These are phyloP conservation scores for Pythium utonaiense DNA, from an alignment of 352 stramenopile species.

Conservation along the genomic window DNA sequence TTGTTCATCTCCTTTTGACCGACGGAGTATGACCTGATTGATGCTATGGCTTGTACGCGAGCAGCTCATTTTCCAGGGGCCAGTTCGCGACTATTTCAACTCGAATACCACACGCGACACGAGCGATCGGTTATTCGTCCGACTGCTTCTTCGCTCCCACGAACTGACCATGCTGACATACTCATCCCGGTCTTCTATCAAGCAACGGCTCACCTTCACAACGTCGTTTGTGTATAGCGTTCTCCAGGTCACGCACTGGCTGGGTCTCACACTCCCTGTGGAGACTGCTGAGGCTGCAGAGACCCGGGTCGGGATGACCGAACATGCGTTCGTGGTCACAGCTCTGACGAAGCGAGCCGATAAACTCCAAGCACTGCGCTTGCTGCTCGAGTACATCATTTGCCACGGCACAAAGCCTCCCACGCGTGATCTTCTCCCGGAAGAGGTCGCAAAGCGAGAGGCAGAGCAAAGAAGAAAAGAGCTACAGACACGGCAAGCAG, in stretches of 20 bases:
- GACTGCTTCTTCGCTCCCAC: constrained; percentile 31
- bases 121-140: constrained; percentile 20
- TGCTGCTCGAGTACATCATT: constrained; percentile 38
- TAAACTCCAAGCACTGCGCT: constrained; percentile 18
- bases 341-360: not conserved
- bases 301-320: not conserved
- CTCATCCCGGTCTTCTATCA: constrained; percentile 26
- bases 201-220: constrained; percentile 35
- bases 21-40: no score
- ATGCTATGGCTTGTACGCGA: not conserved
- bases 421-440: constrained; percentile 36
- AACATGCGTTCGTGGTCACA: not conserved
- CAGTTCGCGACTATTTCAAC: constrained; percentile 1
- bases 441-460: constrained; percentile 28
- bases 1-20: not conserved
- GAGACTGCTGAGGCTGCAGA: not conserved
- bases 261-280: not conserved
- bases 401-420: constrained; percentile 26
- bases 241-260: constrained; percentile 33
- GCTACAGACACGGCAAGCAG: not conserved
- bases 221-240: constrained; percentile 33
- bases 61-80: constrained; percentile 20
- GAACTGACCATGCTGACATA: constrained; percentile 40
- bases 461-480: constrained; percentile 1
- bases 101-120: not conserved